These are phyloP conservation scores for Mycena rosella DNA, from an alignment of 768 basidiomycete species.

Conservation along the genomic window DNA sequence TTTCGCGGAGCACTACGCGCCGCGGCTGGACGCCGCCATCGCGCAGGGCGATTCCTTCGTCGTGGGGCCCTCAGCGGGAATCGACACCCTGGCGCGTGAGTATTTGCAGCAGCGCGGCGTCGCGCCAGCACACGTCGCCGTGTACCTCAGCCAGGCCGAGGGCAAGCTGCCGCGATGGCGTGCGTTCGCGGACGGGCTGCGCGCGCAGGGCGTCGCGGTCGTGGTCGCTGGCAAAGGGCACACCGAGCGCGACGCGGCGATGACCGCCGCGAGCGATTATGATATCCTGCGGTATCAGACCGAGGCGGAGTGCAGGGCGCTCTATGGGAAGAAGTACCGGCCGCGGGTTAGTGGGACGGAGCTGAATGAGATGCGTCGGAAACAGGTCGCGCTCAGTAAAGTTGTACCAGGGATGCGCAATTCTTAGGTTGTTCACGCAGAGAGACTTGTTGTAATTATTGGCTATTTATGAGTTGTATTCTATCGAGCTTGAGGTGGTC, in stretches of 20 bases:
- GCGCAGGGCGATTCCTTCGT: conserved; percentile 40
- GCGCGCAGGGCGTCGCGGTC: conserved; percentile 32
- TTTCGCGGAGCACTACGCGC: conserved; percentile 38
- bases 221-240: conserved; percentile 39
- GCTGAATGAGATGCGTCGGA: conserved; percentile 45
- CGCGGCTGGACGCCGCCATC: conserved; percentile 34
- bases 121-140: conserved; percentile 31
- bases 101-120: conserved; percentile 34
- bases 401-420: too few species aligned
- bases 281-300: conserved; percentile 47
- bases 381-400: too few species aligned
- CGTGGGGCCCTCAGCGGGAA: conserved; percentile 38
- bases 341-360: conserved; percentile 44
- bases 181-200: conserved; percentile 27
- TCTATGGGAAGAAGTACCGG: conserved; percentile 40
- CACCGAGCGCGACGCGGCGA: conserved; percentile 44
- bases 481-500: too few species aligned
- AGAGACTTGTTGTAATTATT: too few species aligned
- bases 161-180: not conserved
- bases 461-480: too few species aligned
- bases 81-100: conserved; percentile 38
- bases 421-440: too few species aligned
- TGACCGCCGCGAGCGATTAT: conserved; percentile 46
- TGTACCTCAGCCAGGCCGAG: conserved; percentile 40
- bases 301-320: conserved; percentile 39